Percentiles rank a stretch among this genome's conserved stretches.
Evolutionary conservation across 2,329 filamentous ascomycete species (phyloP).

Genomic region (Epichloe aotearoae): DNA sequence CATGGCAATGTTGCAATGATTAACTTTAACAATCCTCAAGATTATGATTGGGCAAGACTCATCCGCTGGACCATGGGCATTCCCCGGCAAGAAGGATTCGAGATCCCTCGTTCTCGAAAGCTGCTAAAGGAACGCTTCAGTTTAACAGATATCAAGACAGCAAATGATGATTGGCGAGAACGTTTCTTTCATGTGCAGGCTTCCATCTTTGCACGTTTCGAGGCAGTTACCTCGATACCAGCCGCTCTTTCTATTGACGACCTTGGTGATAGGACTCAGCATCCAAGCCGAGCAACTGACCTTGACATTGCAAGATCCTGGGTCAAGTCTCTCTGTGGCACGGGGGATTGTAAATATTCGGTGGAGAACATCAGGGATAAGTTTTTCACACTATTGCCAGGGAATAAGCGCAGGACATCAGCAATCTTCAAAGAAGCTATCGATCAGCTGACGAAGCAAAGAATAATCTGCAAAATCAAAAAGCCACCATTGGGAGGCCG

Average conservation of each 20-base stretch:
- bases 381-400: slow-evolving; percentile 34
- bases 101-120: slow-evolving; percentile 33
- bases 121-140: slow-evolving; percentile 31
- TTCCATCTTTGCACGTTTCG: slow-evolving; percentile 44
- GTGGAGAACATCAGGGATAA: slow-evolving; percentile 34
- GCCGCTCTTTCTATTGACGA: slow-evolving; percentile 22
- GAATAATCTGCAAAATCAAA: slow-evolving; percentile 47
- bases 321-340: slow-evolving; percentile 46
- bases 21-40: slow-evolving; percentile 47
- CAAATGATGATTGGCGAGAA: slow-evolving; percentile 36
- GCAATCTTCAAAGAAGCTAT: slow-evolving; percentile 35
- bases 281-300: slow-evolving; percentile 12
- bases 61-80: slow-evolving; percentile 53
- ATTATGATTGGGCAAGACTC: slow-evolving; percentile 55
- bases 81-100: slow-evolving; percentile 28
- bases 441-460: slow-evolving; percentile 32
- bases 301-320: slow-evolving; percentile 40
- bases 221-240: slow-evolving; percentile 37
- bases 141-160: slow-evolving; percentile 22
- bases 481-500: slow-evolving; percentile 43
- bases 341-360: slow-evolving; percentile 34
- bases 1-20: slow-evolving; percentile 45
- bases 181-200: slow-evolving; percentile 40
- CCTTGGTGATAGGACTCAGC: slow-evolving; percentile 3
- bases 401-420: slow-evolving; percentile 26